A percentile compares a stretch with the other conserved stretches of the same genome.
Evolutionary conservation across 768 basidiomycete genomes (phyloP).

Genomic region (Trametes elegans): DNA sequence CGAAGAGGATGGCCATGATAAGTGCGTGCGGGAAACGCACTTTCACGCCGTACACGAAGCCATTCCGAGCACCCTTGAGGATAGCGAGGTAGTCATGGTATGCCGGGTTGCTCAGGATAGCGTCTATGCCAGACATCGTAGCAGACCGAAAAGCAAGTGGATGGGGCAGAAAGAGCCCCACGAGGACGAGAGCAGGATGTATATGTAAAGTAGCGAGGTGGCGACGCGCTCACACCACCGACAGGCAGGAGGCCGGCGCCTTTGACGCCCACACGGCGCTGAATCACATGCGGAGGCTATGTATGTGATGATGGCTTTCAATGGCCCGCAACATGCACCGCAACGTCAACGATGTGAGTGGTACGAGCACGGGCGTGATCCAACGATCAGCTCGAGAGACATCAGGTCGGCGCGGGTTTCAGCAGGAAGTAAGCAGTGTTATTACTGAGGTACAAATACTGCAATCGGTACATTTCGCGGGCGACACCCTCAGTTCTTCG

Average conservation of each 20-base stretch:
- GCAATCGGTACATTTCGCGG: neutral
- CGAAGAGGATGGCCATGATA: conserved; percentile 94
- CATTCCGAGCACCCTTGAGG: conserved; percentile 91
- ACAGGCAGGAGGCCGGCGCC: conserved; percentile 2
- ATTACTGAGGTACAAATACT: neutral
- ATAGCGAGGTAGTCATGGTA: conserved; percentile 91
- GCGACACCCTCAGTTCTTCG: conserved; percentile 12
- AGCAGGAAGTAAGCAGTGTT: neutral
- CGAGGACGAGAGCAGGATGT: neutral
- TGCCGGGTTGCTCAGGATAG: conserved; percentile 59
- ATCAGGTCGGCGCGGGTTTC: neutral
- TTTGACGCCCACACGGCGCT: neutral
- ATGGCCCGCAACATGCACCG: too few species aligned
- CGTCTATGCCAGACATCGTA: conserved; percentile 29
- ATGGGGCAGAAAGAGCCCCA: neutral
- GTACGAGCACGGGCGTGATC: neutral
- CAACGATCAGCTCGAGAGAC: neutral
- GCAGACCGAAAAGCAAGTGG: neutral
- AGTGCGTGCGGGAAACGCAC: conserved; percentile 95
- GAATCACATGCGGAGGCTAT: conserved; percentile 15
- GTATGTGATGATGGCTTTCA: neutral
- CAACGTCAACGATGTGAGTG: too few species aligned
- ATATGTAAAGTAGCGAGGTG: neutral
- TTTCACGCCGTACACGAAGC: conserved; percentile 87
- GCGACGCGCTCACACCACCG: conserved; percentile 9